Conservation (phyloP, 805 yeast genomes). For the Teunomyces pallodes region DNA sequence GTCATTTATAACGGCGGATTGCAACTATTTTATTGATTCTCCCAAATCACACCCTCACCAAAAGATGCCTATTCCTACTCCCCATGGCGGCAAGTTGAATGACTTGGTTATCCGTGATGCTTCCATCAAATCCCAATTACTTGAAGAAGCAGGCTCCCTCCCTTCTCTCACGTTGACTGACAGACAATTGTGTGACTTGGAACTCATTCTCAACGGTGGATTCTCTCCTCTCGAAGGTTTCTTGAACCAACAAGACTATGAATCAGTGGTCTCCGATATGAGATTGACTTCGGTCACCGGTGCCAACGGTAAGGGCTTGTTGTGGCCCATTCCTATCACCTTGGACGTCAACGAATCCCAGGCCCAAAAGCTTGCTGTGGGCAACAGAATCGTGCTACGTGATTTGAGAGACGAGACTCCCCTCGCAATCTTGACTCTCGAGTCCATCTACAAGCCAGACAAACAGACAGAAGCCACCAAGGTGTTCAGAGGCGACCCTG, state of each 20-base stretch:
- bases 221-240: constrained; percentile 81
- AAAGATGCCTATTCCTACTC: constrained; percentile 59
- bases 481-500: constrained; percentile 95
- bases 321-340: constrained; percentile 93
- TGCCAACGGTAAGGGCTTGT: constrained; percentile 51
- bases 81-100: constrained; percentile 90
- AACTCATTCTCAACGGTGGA: constrained; percentile 89
- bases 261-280: constrained; percentile 63
- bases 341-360: constrained; percentile 64
- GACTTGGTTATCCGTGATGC: constrained; percentile 84
- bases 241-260: constrained; percentile 64
- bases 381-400: constrained; percentile 66
- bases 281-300: constrained; percentile 54
- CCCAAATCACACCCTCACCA: neutral
- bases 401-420: constrained; percentile 81
- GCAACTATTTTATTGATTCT: no score
- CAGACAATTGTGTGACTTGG: constrained; percentile 91
- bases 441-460: constrained; percentile 78
- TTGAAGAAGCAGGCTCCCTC: constrained; percentile 55
- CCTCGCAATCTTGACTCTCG: constrained; percentile 77
- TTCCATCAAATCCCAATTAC: constrained; percentile 50
- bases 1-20: neutral
- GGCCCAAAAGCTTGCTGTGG: constrained; percentile 45
- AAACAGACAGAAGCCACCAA: constrained; percentile 75
- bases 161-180: constrained; percentile 60